A percentile compares a stretch with the other conserved stretches of the same genome.
phyloP scores from a whole-genome alignment of 164 flowering plant genomes.

The Chloranthus sessilifolius region DNA sequence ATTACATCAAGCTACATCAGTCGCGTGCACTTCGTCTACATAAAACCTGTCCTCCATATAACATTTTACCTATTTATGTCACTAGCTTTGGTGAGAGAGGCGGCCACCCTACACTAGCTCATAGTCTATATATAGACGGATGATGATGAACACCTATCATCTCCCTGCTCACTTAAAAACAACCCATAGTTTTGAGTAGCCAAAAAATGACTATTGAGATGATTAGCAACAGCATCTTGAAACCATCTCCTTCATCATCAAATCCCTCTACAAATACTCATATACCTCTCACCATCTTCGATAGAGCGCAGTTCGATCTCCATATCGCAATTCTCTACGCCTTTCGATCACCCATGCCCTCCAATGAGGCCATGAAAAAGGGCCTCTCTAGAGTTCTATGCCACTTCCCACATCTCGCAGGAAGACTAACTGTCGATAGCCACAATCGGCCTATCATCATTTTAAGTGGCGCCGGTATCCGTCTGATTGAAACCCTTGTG shows the following conservation, averaged over 20 bases:
- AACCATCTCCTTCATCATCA: neutral
- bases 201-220: neutral
- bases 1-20: no score
- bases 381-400: constrained; percentile 11
- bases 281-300: constrained; percentile 13
- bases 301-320: constrained; percentile 9
- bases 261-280: neutral
- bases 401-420: constrained; percentile 13
- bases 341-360: constrained; percentile 8
- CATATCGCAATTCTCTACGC: constrained; percentile 5
- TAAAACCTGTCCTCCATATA: no score
- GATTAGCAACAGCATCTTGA: neutral
- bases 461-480: constrained; percentile 14
- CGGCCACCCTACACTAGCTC: no score
- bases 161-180: no score
- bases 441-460: constrained; percentile 1
- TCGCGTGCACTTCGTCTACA: no score
- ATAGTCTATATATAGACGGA: no score
- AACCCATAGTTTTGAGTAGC: no score
- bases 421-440: constrained; percentile 6
- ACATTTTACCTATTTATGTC: no score
- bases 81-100: no score
- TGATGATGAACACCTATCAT: no score
- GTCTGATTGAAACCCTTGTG: constrained; percentile 10
- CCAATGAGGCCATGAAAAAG: constrained; percentile 2